These are phyloP conservation scores for Acanthochlamys bracteata DNA, from an alignment of 106 monocot genomes.

Conservation along the genomic window DNA sequence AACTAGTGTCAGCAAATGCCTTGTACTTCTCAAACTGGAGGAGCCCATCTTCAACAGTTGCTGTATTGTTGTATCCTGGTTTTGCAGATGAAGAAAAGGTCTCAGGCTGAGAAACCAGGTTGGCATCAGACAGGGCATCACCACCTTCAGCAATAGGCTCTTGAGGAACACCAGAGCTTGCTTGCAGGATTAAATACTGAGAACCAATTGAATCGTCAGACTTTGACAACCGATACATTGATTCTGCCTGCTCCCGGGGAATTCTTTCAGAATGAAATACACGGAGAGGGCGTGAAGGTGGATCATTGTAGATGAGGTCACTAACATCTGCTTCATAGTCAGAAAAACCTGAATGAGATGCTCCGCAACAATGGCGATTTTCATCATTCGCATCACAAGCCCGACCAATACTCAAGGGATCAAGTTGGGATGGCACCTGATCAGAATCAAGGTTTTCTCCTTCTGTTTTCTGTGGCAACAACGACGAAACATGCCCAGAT, in stretches of 20 bases:
- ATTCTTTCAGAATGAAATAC: conserved; percentile 83
- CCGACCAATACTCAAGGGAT: conserved; percentile 15
- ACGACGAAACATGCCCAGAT: conserved; percentile 21
- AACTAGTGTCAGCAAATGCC: conserved; percentile 27
- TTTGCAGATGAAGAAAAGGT: conserved; percentile 22
- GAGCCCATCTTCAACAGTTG: conserved; percentile 30
- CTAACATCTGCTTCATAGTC: conserved; percentile 48
- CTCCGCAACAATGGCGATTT: conserved; percentile 36
- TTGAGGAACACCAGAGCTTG: conserved; percentile 32
- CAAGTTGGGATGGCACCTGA: conserved; percentile 10
- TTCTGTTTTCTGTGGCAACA: conserved; percentile 19
- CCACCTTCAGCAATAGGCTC: conserved; percentile 51
- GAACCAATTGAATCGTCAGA: conserved; percentile 75
- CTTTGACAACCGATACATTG: conserved; percentile 72
- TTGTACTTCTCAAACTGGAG: conserved; percentile 51
- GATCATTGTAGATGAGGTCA: conserved; percentile 32
- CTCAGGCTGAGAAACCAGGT: conserved; percentile 25
- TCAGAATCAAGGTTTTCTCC: conserved; percentile 23
- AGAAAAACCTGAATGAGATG: conserved; percentile 44
- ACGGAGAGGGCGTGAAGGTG: conserved; percentile 36
- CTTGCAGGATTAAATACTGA: conserved; percentile 53
- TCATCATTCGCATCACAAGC: conserved; percentile 45
- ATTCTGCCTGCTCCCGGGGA: conserved; percentile 62
- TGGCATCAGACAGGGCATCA: conserved; percentile 41
- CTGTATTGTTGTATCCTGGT: conserved; percentile 20